phyloP scores from a whole-genome alignment of 306 rosid species.

The Sechiopsis laciniata region DNA sequence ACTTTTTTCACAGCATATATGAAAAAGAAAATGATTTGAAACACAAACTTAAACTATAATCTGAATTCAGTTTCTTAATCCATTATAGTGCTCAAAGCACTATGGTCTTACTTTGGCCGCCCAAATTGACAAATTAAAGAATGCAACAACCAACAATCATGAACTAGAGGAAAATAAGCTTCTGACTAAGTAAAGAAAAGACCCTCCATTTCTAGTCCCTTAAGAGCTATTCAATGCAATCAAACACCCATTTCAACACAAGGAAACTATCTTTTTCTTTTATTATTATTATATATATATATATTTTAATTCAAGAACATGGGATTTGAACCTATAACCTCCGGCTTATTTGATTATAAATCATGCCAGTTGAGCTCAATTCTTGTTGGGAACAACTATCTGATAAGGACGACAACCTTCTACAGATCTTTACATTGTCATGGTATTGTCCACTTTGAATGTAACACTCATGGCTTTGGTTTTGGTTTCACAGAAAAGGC shows the following conservation, averaged over 20 bases:
- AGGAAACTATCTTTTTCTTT: background rate
- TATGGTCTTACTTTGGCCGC: conserved; percentile 8
- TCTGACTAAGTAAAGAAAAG: conserved; percentile 12
- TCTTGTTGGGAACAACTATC: background rate
- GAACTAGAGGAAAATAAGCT: conserved; percentile 32
- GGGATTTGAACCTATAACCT: too few relatives aligned
- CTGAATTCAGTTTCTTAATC: background rate
- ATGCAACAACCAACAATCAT: conserved; percentile 16
- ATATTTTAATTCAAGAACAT: too few relatives aligned
- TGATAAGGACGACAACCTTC: too few relatives aligned
- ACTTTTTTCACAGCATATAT: background rate
- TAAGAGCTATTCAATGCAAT: background rate
- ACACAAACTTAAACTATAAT: background rate
- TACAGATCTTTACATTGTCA: too few relatives aligned
- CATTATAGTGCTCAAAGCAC: conserved; percentile 20
- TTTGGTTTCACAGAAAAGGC: too few relatives aligned
- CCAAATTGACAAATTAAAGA: conserved; percentile 12
- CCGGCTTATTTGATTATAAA: too few relatives aligned
- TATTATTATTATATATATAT: too few relatives aligned
- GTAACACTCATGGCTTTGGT: too few relatives aligned
- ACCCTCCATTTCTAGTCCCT: conserved; percentile 13
- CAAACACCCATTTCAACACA: conserved; percentile 6
- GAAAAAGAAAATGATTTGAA: background rate
- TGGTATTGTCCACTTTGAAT: too few relatives aligned
- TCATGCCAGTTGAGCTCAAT: too few relatives aligned